Conservation (phyloP, 345 rosid species). For the Gossypium mustelinum region DNA sequence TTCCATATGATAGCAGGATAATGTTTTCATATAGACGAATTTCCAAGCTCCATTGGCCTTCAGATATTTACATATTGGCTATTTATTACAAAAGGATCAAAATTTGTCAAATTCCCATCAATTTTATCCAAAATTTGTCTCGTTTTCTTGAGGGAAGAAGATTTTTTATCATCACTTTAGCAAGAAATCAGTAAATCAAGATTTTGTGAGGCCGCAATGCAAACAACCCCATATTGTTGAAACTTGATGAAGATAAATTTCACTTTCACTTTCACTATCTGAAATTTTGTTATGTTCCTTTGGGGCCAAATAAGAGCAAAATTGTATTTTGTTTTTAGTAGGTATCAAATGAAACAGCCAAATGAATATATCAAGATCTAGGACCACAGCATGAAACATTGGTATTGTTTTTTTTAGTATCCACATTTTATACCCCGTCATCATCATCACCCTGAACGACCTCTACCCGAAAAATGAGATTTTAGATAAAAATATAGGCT, state of each 20-base stretch:
- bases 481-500: no score
- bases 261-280: conserved; percentile 30
- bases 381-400: conserved; percentile 26
- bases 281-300: not conserved
- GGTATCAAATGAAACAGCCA: not conserved
- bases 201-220: conserved; percentile 50
- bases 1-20: conserved; percentile 15
- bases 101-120: not conserved
- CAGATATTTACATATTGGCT: not conserved
- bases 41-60: conserved; percentile 13
- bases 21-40: conserved; percentile 17
- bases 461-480: rapidly evolving
- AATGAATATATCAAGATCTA: not conserved
- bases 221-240: conserved; percentile 22
- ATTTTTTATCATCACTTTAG: not conserved
- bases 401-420: conserved; percentile 13
- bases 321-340: not conserved
- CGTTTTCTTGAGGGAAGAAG: not conserved
- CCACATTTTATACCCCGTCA: conserved; percentile 17
- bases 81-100: not conserved
- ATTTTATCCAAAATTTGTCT: conserved; percentile 7
- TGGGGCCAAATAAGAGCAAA: not conserved
- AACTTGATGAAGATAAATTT: conserved; percentile 32
- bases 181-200: not conserved
- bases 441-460: not conserved